Conservation (phyloP, 352 stramenopile species). For the Globisporangium viniferum region DNA sequence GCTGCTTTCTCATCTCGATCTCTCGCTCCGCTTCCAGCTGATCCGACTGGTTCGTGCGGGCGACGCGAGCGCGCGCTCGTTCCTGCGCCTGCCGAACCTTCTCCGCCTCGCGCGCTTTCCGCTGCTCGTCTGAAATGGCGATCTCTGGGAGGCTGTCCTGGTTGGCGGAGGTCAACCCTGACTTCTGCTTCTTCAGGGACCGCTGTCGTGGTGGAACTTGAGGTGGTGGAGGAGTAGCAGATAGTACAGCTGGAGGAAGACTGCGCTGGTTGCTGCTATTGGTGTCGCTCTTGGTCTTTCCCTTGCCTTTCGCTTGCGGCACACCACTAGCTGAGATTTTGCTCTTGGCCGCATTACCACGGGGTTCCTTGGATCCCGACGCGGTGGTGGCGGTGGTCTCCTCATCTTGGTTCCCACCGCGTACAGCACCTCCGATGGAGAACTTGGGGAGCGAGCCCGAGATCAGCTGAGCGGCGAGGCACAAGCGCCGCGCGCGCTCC, state of each 20-base stretch:
- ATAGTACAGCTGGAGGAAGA: neutral
- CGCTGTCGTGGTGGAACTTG: neutral
- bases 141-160: constrained; percentile 27
- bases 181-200: constrained; percentile 1
- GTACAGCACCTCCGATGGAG: neutral
- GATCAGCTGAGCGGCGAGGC: constrained; percentile 27
- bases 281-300: neutral
- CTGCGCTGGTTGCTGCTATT: neutral
- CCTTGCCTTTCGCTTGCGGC: neutral
- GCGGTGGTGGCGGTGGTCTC: neutral
- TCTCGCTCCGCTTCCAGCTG: constrained; percentile 24
- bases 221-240: neutral
- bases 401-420: neutral
- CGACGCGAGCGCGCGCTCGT: constrained; percentile 44
- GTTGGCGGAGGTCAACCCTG: neutral
- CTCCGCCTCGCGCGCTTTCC: constrained; percentile 29
- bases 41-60: constrained; percentile 42
- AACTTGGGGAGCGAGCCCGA: constrained; percentile 8
- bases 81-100: constrained; percentile 61
- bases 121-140: constrained; percentile 24
- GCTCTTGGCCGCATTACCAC: neutral
- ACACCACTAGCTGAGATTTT: neutral
- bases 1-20: constrained; percentile 18
- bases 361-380: neutral
- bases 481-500: constrained; percentile 40